Percentiles rank a stretch among this genome's conserved stretches.
Evolutionary conservation across 139 green algal genomes (phyloP).

Genomic region (Closterium sp.): DNA sequence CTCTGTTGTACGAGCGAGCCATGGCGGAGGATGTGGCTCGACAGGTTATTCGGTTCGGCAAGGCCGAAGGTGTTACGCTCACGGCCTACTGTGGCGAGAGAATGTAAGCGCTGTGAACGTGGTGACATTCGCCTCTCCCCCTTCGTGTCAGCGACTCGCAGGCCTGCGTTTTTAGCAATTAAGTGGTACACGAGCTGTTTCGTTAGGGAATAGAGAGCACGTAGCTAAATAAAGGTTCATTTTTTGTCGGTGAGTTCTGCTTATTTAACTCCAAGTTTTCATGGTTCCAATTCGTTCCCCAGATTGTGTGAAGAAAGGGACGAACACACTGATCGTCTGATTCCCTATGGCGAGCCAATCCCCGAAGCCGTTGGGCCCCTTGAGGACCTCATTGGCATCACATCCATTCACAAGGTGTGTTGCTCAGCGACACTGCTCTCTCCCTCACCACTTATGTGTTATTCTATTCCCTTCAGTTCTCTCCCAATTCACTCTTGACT

Average conservation of each 20-base stretch:
- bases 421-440: not conserved
- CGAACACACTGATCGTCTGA: conserved; percentile 26
- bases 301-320: conserved; percentile 26
- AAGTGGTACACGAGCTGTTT: not conserved
- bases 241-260: not conserved
- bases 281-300: not conserved
- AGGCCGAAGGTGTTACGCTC: conserved; percentile 19
- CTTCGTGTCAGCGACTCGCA: not conserved
- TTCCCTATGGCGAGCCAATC: conserved; percentile 36
- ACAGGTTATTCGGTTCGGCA: conserved; percentile 18
- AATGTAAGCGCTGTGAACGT: conserved; percentile 10
- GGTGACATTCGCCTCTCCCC: not conserved
- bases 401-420: conserved; percentile 28
- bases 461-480: not conserved
- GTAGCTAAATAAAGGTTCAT: not conserved
- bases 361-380: conserved; percentile 30
- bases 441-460: not conserved
- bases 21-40: not conserved
- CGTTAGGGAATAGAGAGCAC: too few species aligned
- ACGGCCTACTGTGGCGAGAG: conserved; percentile 24
- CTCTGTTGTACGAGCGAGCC: conserved; percentile 11
- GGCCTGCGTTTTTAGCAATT: not conserved
- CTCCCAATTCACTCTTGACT: too few species aligned
- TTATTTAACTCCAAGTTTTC: not conserved
- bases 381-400: conserved; percentile 8